Evolutionary conservation across 441 rosid species (phyloP).

Genomic region (Euphorbia neoarborescens): DNA sequence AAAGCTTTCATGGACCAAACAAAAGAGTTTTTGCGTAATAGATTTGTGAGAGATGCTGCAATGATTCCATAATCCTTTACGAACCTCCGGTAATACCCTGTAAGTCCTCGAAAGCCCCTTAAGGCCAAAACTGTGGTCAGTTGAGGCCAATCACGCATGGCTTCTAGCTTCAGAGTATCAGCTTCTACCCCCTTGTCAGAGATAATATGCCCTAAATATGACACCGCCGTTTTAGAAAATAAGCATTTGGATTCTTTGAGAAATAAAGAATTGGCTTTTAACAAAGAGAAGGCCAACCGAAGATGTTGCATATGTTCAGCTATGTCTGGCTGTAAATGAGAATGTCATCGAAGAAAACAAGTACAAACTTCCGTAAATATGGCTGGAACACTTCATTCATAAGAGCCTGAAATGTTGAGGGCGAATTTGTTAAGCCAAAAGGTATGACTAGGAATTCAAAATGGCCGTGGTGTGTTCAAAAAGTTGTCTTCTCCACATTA

Average conservation of each 20-base stretch:
- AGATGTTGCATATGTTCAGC: rapidly evolving
- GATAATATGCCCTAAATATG: neutral
- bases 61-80: neutral
- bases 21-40: neutral
- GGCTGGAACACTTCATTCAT: neutral
- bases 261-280: neutral
- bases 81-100: neutral
- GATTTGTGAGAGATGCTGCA: neutral
- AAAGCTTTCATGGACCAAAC: rapidly evolving
- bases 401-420: neutral
- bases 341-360: neutral
- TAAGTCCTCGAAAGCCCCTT: neutral
- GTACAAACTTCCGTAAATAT: neutral
- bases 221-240: no score
- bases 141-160: neutral
- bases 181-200: rapidly evolving
- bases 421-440: neutral
- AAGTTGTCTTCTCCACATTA: neutral
- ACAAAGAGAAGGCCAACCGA: rapidly evolving
- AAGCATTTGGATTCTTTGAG: neutral
- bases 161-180: neutral
- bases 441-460: neutral
- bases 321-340: neutral
- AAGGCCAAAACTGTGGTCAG: neutral
- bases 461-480: neutral